These are phyloP conservation scores for Corchorus capsularis DNA, from an alignment of 345 rosid genomes.

Conservation along the genomic window DNA sequence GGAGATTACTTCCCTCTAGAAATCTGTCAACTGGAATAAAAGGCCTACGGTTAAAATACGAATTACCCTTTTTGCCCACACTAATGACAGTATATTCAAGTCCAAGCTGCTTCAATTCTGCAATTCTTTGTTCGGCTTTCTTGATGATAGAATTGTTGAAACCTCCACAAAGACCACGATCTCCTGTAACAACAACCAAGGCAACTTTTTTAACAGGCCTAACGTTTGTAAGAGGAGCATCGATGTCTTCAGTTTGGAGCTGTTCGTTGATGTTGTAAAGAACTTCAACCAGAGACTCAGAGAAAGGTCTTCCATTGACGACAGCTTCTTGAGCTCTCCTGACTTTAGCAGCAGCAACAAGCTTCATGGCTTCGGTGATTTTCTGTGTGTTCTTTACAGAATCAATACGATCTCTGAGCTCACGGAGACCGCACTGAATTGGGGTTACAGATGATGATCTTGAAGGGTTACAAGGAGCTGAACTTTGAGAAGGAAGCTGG, in stretches of 20 bases:
- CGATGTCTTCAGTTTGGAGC: constrained; percentile 84
- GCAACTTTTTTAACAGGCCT: constrained; percentile 98
- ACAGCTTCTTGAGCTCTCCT: constrained; percentile 98
- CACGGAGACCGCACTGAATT: constrained; percentile 79
- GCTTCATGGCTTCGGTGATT: constrained; percentile 99
- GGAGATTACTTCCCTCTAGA: constrained; percentile 49
- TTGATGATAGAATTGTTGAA: constrained; percentile 71
- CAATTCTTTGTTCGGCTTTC: constrained; percentile 80
- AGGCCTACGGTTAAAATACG: constrained; percentile 78
- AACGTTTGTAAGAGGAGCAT: constrained; percentile 72
- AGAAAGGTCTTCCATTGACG: constrained; percentile 86
- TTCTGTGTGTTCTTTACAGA: constrained; percentile 94
- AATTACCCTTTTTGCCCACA: constrained; percentile 88
- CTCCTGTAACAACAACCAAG: constrained; percentile 87
- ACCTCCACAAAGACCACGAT: constrained; percentile 87
- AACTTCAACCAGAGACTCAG: constrained; percentile 87
- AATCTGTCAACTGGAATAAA: constrained; percentile 72
- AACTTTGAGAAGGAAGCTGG: constrained; percentile 47
- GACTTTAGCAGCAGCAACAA: constrained; percentile 96
- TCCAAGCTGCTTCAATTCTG: constrained; percentile 65
- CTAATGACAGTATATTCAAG: constrained; percentile 68
- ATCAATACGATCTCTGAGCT: constrained; percentile 70
- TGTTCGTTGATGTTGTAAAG: constrained; percentile 96
- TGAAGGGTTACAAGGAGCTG: constrained; percentile 38
- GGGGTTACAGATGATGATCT: constrained; percentile 55